phyloP scores from a whole-genome alignment of 768 basidiomycete species.

The Phaeotremella skinneri region DNA sequence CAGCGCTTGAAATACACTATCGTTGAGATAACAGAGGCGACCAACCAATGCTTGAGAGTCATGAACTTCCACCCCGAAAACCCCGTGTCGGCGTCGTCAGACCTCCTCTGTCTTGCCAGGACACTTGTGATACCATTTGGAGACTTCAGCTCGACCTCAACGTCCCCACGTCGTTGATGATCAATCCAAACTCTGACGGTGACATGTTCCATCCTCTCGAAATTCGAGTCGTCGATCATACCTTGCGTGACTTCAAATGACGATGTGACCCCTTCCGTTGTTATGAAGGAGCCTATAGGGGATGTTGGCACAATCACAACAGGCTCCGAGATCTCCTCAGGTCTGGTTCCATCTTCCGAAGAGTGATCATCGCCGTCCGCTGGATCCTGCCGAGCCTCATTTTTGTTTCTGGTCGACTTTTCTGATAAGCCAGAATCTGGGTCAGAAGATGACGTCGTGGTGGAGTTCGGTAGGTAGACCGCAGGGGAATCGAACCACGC shows the following conservation, averaged over 20 bases:
- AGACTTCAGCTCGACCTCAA: constrained; percentile 83
- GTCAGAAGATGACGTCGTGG: constrained; percentile 50
- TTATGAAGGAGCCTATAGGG: constrained; percentile 56
- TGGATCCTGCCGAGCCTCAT: no score
- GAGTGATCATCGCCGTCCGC: background rate
- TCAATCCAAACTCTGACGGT: constrained; percentile 89
- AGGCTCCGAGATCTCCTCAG: constrained; percentile 3
- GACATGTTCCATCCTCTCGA: constrained; percentile 86
- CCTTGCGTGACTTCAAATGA: constrained; percentile 65
- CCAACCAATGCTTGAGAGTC: constrained; percentile 95
- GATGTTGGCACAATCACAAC: background rate
- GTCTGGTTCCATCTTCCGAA: constrained; percentile 4
- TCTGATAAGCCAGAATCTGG: constrained; percentile 55
- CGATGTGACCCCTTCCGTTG: constrained; percentile 63
- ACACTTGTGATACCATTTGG: constrained; percentile 83
- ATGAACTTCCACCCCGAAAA: constrained; percentile 98
- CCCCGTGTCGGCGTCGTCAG: constrained; percentile 66
- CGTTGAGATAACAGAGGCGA: constrained; percentile 15
- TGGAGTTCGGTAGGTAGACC: constrained; percentile 51
- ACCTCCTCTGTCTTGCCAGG: constrained; percentile 67
- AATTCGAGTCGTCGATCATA: constrained; percentile 68
- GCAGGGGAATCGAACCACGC: constrained; percentile 78
- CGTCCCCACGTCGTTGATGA: constrained; percentile 82
- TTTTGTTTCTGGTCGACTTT: background rate
- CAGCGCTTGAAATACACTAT: constrained; percentile 12